Evolutionary conservation across 495 filamentous ascomycete species (phyloP), one percentile per base, ranked within the genome.

Genomic region (Thozetella sp.): DNA sequence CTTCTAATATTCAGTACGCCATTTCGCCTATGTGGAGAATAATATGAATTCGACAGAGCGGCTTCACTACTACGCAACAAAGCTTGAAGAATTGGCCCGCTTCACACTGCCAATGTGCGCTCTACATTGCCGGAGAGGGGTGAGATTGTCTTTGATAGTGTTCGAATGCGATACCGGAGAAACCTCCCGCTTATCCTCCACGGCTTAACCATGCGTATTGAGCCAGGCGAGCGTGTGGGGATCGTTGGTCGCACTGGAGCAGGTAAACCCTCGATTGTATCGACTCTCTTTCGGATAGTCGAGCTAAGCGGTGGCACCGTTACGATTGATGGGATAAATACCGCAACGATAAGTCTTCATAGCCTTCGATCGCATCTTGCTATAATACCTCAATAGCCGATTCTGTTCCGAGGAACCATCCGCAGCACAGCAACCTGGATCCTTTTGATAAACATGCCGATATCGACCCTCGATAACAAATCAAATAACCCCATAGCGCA

Each of bases 381-480:
- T 25, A 97, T 97, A 75, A 97, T 99, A 68, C 94, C 94, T 1
- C 94, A 99, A 71, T 93, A 97, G 67, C 94, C 94, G 1, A 97
- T 94, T 0, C 85, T 99, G 0, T 99, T 99, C 85, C 85, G 87
- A 24, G 94, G 94, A 45, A 97, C 94, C 0, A 87, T 99, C 9
- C 86, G 95, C 12, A 88, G n/a, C n/a, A n/a, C n/a, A n/a, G 85
- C 57, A 99, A 99, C 67, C 83, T 99, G 4, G 94, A 97, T 67
- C 94, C 94, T 0, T 97, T 97, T 76, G 81, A 86, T 65, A 88
- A 97, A 70, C 91, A 97, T 70, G 83, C 85, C 2, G 95, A 97
- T 65, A 81, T 94, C 19, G 89, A 93, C 67, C 85, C 97, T 10
- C 97, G 93, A 93, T 85, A n/a, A n/a, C n/a, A n/a, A n/a, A n/a